Conservation (phyloP, 2,329 filamentous ascomycete species). For the Fusarium napiforme region DNA sequence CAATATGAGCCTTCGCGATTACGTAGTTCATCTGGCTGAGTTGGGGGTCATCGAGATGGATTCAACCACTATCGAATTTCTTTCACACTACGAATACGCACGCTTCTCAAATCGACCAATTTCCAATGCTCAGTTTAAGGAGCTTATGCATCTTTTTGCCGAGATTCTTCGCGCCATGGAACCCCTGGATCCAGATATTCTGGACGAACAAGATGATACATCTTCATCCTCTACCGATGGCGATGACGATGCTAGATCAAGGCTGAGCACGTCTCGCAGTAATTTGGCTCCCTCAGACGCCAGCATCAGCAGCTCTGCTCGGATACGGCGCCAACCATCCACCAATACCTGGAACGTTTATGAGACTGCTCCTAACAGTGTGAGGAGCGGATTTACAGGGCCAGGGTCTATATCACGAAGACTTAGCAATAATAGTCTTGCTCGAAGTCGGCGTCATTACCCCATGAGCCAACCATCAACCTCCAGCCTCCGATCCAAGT, state of each 20-base stretch:
- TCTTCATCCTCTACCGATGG: constrained; percentile 54
- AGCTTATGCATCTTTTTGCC: constrained; percentile 86
- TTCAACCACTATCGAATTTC: constrained; percentile 68
- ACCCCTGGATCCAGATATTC: constrained; percentile 64
- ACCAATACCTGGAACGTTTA: constrained; percentile 58
- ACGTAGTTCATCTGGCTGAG: constrained; percentile 75
- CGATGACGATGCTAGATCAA: constrained; percentile 57
- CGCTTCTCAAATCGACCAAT: constrained; percentile 81
- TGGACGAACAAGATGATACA: constrained; percentile 51
- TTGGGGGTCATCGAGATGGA: constrained; percentile 69
- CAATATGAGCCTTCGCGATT: constrained; percentile 81
- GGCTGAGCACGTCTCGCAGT: constrained; percentile 54
- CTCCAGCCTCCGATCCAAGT: constrained; percentile 53
- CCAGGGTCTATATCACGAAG: constrained; percentile 48
- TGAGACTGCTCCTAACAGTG: constrained; percentile 65
- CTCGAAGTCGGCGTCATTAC: constrained; percentile 56
- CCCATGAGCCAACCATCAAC: constrained; percentile 52
- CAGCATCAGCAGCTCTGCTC: constrained; percentile 49
- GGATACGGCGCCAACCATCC: constrained; percentile 54
- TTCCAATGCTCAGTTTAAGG: constrained; percentile 76
- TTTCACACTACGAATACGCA: constrained; percentile 82
- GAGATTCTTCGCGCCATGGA: constrained; percentile 82
- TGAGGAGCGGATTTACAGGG: constrained; percentile 55
- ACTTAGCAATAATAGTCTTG: constrained; percentile 54
- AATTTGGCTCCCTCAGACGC: constrained; percentile 44